Percentiles rank a stretch among this genome's conserved stretches.
phyloP scores from a whole-genome alignment of 305 asterid genomes.

The Fraxinus sp. region DNA sequence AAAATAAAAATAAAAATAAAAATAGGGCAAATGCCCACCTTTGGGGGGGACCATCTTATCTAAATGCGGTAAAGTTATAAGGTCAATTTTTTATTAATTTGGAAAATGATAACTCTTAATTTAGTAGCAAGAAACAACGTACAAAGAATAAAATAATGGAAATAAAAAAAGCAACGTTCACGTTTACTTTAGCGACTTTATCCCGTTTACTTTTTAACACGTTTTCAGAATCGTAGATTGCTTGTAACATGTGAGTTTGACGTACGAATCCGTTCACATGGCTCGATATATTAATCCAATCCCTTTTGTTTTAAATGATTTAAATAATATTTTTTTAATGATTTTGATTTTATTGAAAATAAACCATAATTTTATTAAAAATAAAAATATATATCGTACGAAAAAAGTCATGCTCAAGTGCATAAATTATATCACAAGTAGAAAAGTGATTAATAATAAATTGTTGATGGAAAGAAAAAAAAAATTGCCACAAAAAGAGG shows the following conservation, averaged over 20 bases:
- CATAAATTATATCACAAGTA: neutral
- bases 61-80: neutral
- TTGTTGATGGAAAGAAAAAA: neutral
- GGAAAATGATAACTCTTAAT: neutral
- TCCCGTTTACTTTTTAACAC: constrained; percentile 18
- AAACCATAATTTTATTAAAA: neutral
- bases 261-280: constrained; percentile 2
- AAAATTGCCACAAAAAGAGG: neutral
- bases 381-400: too few relatives aligned
- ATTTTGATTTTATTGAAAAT: neutral
- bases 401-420: neutral
- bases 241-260: constrained; percentile 26
- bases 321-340: neutral
- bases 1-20: too few relatives aligned
- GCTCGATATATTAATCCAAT: neutral
- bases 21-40: neutral
- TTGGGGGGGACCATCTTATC: neutral
- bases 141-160: constrained; percentile 23
- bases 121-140: neutral
- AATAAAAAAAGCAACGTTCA: constrained; percentile 30
- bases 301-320: neutral
- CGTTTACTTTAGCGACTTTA: constrained; percentile 32
- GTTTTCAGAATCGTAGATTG: constrained; percentile 27
- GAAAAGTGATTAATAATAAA: neutral
- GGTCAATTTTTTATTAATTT: neutral